Conservation (phyloP, 768 basidiomycete genomes). For the Termitomyces titanicus region DNA sequence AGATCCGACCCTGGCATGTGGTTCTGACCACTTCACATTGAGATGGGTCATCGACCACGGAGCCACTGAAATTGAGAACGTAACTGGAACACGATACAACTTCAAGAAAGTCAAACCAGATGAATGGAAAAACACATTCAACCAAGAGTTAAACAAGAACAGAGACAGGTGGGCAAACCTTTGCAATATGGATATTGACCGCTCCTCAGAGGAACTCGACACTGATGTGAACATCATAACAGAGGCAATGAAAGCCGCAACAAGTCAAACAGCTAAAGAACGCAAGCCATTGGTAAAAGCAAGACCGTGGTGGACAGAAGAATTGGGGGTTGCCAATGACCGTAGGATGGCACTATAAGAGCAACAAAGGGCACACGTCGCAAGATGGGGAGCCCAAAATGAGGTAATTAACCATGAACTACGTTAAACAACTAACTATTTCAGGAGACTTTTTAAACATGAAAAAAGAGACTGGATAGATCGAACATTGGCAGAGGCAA, state of each 20-base stretch:
- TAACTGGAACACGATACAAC: background rate
- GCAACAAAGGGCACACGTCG: background rate
- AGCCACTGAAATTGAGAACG: background rate
- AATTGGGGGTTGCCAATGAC: background rate
- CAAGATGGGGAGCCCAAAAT: background rate
- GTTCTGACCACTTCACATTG: background rate
- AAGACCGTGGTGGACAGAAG: constrained; percentile 3
- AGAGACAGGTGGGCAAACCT: background rate
- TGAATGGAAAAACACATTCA: background rate
- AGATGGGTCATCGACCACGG: background rate
- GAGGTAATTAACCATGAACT: background rate
- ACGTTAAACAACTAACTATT: background rate
- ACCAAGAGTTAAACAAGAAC: background rate
- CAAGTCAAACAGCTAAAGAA: background rate
- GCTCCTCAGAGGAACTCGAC: background rate
- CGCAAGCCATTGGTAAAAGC: background rate
- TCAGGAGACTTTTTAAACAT: constrained; percentile 5
- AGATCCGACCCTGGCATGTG: background rate
- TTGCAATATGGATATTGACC: background rate
- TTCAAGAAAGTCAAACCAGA: too few species aligned
- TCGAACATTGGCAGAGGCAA: constrained; percentile 12
- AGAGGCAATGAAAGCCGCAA: background rate
- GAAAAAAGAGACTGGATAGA: background rate
- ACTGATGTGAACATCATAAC: background rate
- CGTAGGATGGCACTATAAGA: background rate